These are phyloP conservation scores for Fraxinus paxiana DNA, from an alignment of 305 asterid species.

Conservation along the genomic window DNA sequence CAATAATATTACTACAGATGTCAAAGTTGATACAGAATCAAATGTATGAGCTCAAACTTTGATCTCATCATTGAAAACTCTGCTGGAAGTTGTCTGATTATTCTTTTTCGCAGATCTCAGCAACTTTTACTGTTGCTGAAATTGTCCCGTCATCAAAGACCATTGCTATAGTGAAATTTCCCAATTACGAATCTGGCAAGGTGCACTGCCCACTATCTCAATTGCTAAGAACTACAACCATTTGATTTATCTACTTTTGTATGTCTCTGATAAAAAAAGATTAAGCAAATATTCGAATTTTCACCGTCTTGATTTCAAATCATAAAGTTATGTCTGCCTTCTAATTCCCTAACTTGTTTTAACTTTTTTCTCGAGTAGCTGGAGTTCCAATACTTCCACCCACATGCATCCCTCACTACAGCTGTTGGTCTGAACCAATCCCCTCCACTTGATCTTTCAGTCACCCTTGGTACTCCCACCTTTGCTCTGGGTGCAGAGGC, in stretches of 20 bases:
- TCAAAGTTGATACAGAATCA: constrained; percentile 92
- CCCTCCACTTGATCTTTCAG: constrained; percentile 67
- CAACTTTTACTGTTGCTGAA: constrained; percentile 50
- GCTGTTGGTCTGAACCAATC: constrained; percentile 63
- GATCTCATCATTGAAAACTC: not conserved
- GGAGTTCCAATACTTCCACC: constrained; percentile 81
- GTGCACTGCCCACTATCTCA: constrained; percentile 32
- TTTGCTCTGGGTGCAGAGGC: constrained; percentile 77
- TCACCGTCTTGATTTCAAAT: not conserved
- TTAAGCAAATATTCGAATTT: not conserved
- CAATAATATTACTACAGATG: constrained; percentile 54
- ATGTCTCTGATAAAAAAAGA: not conserved
- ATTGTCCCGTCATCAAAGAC: constrained; percentile 72
- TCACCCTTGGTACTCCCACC: constrained; percentile 82
- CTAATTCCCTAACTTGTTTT: constrained; percentile 18
- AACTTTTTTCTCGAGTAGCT: constrained; percentile 40
- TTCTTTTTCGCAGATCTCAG: constrained; percentile 50
- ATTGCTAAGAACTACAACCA: not conserved
- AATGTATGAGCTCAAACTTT: constrained; percentile 44
- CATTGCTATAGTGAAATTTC: constrained; percentile 62
- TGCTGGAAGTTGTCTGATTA: constrained; percentile 18
- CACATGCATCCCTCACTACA: constrained; percentile 72
- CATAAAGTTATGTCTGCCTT: not conserved
- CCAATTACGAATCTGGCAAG: constrained; percentile 87
- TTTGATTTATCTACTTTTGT: not conserved